Base-by-base conservation (phyloP, 2,329 filamentous ascomycete genomes). In the Plectosphaerella cucumerina region DNA sequence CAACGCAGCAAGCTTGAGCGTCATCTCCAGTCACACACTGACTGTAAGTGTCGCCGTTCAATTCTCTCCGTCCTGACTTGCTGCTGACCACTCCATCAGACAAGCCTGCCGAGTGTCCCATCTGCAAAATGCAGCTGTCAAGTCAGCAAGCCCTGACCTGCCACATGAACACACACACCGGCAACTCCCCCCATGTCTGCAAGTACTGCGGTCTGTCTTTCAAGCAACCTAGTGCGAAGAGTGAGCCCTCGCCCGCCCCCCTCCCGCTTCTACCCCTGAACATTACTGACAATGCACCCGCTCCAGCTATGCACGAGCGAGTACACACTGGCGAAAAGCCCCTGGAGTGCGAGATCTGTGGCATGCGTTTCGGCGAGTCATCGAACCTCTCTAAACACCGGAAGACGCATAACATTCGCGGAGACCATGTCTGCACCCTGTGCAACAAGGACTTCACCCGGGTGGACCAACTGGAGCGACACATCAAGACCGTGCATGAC, bases 91-190 rank as follows among this genome's bases (percentile, higher is more conserved):
- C 11, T n/a, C 18, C 26, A 47, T 2, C 48, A 85, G 83, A 76
- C 60, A 86, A 86, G 64, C 79, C 81, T 6, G 82, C 78, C 50
- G 68, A 72, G 43, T 86, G 82, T 55, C 60, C 70, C 2, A 69
- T 73, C 18, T 89, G 85, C 58, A 70, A 73, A 10, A 70, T 80
- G 51, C 70, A 71, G 3, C 82, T 88, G 59, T 87, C 85, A 1
- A 84, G 84, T 2, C 81, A 84, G 58, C 85, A 88, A 62, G 82
- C 86, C 1, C 73, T 88, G 6, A 78, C 82, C 41, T 85, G 87
- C 61, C 86, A 89, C 58, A 74, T 81, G 61, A 77, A 84, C 17
- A 86, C 80, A 2, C 86, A 89, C 59, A 85, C 83, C 0, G 81
- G 83, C 37, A 78, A 82, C 53, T 85, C 81, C 55, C 84, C 85